A percentile compares a stretch with the other conserved stretches of the same genome.
Conservation (phyloP, 2,329 filamentous ascomycete species). For the Graphiopsis chlorocephala region DNA sequence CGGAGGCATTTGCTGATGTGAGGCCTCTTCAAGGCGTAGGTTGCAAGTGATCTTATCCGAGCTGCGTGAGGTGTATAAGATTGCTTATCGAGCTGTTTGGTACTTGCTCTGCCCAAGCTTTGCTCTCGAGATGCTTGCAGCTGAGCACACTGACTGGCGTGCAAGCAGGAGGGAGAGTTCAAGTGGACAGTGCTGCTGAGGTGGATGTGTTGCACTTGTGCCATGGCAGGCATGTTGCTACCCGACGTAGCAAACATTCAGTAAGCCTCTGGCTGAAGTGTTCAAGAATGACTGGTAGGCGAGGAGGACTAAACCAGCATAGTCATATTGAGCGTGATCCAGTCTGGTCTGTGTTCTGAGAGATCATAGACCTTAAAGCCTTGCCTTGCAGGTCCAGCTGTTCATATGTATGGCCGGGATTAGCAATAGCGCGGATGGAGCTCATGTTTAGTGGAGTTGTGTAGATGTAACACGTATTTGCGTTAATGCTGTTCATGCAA, state of each 20-base stretch:
- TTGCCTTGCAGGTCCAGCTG: not conserved
- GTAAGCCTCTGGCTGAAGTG: not conserved
- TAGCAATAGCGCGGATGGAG: no score
- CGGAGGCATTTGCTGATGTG: not conserved
- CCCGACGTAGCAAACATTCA: conserved; percentile 11
- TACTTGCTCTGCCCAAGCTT: not conserved
- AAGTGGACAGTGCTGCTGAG: not conserved
- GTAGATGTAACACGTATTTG: no score
- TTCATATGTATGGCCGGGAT: not conserved
- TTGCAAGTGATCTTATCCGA: not conserved
- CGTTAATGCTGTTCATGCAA: no score
- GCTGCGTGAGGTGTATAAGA: not conserved
- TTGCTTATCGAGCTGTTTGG: not conserved
- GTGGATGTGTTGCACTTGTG: not conserved
- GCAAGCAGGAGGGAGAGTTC: not conserved
- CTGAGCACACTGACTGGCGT: not conserved
- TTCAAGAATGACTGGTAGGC: not conserved
- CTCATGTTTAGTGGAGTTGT: no score
- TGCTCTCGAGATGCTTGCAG: not conserved
- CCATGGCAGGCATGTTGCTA: not conserved
- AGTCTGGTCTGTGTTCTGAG: not conserved
- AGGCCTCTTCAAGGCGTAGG: not conserved
- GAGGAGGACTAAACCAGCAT: not conserved
- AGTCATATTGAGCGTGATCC: not conserved
- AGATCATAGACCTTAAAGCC: not conserved